These are phyloP conservation scores for Pythium rishiriense DNA, from an alignment of 352 stramenopile species.

Conservation along the genomic window DNA sequence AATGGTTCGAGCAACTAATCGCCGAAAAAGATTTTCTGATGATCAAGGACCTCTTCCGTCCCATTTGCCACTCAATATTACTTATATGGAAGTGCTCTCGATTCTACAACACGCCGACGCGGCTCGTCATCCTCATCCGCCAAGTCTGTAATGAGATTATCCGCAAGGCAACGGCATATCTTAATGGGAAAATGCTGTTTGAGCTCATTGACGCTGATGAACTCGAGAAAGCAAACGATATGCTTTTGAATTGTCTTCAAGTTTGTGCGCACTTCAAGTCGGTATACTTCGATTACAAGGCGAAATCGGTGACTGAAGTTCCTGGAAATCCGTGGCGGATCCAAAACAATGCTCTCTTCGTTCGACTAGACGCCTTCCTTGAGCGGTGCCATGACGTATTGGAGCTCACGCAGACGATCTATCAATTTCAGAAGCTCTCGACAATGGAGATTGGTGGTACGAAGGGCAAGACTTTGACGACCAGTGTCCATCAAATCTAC, in stretches of 20 bases:
- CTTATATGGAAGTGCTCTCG: constrained; percentile 90
- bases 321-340: constrained; percentile 89
- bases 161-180: constrained; percentile 59
- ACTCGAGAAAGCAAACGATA: constrained; percentile 66
- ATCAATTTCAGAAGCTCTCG: constrained; percentile 87
- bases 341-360: constrained; percentile 92
- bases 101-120: constrained; percentile 90
- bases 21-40: constrained; percentile 41
- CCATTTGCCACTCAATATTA: constrained; percentile 87
- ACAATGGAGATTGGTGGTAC: constrained; percentile 91
- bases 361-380: constrained; percentile 89
- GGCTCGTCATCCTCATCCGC: constrained; percentile 86
- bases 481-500: constrained; percentile 88
- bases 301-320: constrained; percentile 73
- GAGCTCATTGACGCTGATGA: constrained; percentile 80
- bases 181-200: constrained; percentile 82
- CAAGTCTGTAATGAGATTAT: constrained; percentile 92
- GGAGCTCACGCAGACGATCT: constrained; percentile 89
- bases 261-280: constrained; percentile 90
- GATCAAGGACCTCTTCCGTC: constrained; percentile 77
- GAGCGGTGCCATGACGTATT: constrained; percentile 92
- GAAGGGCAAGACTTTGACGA: constrained; percentile 92
- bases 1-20: constrained; percentile 56
- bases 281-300: constrained; percentile 93
- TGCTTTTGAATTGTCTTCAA: constrained; percentile 69